Conservation (phyloP, 2,329 filamentous ascomycete genomes). For the Ceratocystis cubensis region DNA sequence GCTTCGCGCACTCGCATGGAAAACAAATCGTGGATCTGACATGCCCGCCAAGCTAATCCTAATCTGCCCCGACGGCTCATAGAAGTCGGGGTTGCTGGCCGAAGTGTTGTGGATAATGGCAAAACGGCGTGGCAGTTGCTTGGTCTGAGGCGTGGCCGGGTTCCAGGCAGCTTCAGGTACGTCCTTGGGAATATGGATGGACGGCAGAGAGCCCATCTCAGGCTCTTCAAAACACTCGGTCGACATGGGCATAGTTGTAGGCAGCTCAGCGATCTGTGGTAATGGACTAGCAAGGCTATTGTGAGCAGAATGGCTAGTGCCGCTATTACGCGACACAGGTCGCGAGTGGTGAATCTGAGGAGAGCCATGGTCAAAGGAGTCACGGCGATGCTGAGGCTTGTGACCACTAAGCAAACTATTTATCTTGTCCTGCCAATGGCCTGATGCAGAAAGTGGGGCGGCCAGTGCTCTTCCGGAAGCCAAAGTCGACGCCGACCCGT, state of each 20-base stretch:
- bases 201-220: constrained; percentile 65
- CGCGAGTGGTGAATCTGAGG: not conserved
- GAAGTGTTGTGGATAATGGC: constrained; percentile 30
- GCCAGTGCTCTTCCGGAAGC: not conserved
- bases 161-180: constrained; percentile 52
- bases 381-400: constrained; percentile 12
- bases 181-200: constrained; percentile 52
- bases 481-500: not conserved
- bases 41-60: constrained; percentile 33
- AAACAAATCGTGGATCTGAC: constrained; percentile 30
- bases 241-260: constrained; percentile 48
- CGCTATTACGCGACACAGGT: constrained; percentile 8
- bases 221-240: constrained; percentile 73
- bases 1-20: constrained; percentile 29
- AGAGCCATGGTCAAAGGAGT: constrained; percentile 11
- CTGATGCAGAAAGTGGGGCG: not conserved
- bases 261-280: not conserved
- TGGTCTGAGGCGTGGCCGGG: constrained; percentile 41
- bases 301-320: not conserved
- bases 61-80: constrained; percentile 26
- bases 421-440: constrained; percentile 66
- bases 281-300: not conserved
- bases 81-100: constrained; percentile 30
- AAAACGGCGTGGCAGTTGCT: constrained; percentile 42
- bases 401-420: constrained; percentile 60